Base-by-base conservation (phyloP, 1,284 basidiomycete species). In the Cystobasidium pallidum region DNA sequence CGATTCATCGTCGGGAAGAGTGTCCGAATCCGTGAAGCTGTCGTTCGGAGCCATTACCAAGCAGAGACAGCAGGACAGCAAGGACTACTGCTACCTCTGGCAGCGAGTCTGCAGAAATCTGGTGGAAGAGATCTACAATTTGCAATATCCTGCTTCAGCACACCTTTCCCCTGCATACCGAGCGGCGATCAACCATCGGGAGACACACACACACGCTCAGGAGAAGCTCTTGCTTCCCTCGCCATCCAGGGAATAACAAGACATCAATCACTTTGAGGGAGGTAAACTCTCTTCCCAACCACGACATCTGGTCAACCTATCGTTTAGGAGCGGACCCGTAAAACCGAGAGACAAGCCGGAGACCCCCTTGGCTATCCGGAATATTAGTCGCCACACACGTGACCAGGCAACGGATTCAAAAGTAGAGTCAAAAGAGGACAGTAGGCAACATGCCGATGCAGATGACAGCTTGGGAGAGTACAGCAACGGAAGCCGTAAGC, bases 401-500 rank as follows among this genome's bases (percentile, higher is more conserved):
- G 45, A 19, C 45, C 13, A 19, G n/a, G 13, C 45, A 19, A 47
- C 15, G 4, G n/a, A 47, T 8, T 15, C 45, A 21, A 47, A 19
- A 19, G n/a, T 4, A 21, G 45, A 47, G 13, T 19, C 7, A 19
- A 47, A 19, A 19, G 13, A 39, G 24, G 10, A 51, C 7, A 6
- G 45, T 21, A 30, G 52, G 13, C 32, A 57, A 7, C 4, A 57
- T 57, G 54, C 54, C 54, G 1, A 57, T 57, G 54, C 24, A 28
- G 26, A 32, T 1, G 30, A 57, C 54, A 19, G 54, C 54, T 19
- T 57, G 54, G 54, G 54, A 57, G 32, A 36, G n/a, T 3, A 6
- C 54, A 24, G 54, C 54, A 19, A 13, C 21, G 30, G 26, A 57
- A 36, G 54, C 54, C 10, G 54, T 57, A 17, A 57, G 54, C n/a